Conservation (phyloP, 495 filamentous ascomycete species). For the Hyphodiscus hymeniophilus region DNA sequence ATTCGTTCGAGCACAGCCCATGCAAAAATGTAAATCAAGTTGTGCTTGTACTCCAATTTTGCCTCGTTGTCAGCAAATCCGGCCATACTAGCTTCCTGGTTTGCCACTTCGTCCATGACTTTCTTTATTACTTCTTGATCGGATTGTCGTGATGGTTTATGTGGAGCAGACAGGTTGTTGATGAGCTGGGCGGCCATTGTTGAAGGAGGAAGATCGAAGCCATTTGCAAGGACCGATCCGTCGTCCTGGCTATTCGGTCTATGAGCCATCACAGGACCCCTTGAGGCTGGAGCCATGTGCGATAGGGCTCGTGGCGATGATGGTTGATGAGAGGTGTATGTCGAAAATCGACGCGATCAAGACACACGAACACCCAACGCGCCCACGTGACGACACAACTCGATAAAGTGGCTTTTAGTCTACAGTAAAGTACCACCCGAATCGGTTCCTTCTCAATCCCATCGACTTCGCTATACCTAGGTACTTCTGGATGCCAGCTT, state of each 20-base stretch:
- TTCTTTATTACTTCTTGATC: slow-evolving; percentile 46
- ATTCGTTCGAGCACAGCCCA: slow-evolving; percentile 69
- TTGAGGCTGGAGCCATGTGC: slow-evolving; percentile 30
- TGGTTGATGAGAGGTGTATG: slow-evolving; percentile 9
- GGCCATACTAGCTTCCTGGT: slow-evolving; percentile 31
- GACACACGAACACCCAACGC: slow-evolving; percentile 1
- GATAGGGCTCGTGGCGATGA: slow-evolving; percentile 1
- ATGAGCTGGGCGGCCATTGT: slow-evolving; percentile 62
- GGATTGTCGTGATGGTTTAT: slow-evolving; percentile 7
- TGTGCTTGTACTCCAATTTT: slow-evolving; percentile 65
- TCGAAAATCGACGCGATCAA: slow-evolving; percentile 3
- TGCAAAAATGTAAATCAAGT: slow-evolving; percentile 75
- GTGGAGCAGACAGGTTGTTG: slow-evolving; percentile 36
- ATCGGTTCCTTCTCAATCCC: too few relatives aligned
- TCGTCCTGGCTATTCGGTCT: slow-evolving; percentile 5
- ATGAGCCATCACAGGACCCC: slow-evolving; percentile 17
- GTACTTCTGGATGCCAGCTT: too few relatives aligned
- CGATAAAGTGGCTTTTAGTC: slow-evolving; percentile 3
- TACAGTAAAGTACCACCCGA: too few relatives aligned
- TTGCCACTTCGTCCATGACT: slow-evolving; percentile 57
- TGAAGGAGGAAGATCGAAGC: slow-evolving; percentile 45
- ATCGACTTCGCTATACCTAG: too few relatives aligned
- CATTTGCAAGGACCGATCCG: neutral
- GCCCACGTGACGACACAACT: slow-evolving; percentile 9
- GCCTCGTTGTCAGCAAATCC: slow-evolving; percentile 44